phyloP scores from a whole-genome alignment of 805 yeast genomes.

The Candida patagonica region DNA sequence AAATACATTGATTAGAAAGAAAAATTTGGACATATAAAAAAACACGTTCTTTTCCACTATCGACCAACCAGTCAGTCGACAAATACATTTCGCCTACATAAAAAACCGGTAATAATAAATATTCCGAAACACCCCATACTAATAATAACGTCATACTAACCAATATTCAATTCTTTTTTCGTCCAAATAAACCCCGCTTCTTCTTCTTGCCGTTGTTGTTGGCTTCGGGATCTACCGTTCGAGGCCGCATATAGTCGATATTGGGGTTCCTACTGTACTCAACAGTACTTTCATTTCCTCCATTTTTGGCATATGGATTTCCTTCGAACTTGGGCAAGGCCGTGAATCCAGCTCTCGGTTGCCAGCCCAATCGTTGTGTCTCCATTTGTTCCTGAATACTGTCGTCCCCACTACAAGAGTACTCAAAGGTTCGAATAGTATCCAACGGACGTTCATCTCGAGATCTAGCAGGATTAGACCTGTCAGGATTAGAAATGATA shows the following conservation, averaged over 20 bases:
- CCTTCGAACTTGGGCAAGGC: constrained; percentile 49
- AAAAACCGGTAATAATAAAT: no score
- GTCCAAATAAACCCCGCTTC: constrained; percentile 75
- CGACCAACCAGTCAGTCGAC: no score
- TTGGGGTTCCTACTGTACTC: constrained; percentile 21
- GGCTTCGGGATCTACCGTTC: constrained; percentile 23
- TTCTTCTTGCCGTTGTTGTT: constrained; percentile 45
- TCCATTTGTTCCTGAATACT: constrained; percentile 74
- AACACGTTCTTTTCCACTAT: no score
- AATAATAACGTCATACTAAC: no score
- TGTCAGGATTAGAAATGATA: constrained; percentile 68
- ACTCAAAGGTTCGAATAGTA: constrained; percentile 89
- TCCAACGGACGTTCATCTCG: constrained; percentile 96
- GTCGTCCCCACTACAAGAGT: constrained; percentile 84
- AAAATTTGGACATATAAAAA: no score
- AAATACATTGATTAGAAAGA: not conserved
- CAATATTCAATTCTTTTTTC: constrained; percentile 44
- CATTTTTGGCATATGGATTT: constrained; percentile 24
- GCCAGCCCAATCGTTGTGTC: constrained; percentile 71
- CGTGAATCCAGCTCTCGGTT: constrained; percentile 52
- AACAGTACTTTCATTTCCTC: constrained; percentile 5
- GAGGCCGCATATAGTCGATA: constrained; percentile 36
- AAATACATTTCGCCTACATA: no score
- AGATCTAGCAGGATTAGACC: constrained; percentile 85
- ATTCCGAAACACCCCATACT: no score